Evolutionary conservation across 2,329 filamentous ascomycete species (phyloP), one percentile per base, ranked within the genome.

Genomic region (Diaporthe citri): DNA sequence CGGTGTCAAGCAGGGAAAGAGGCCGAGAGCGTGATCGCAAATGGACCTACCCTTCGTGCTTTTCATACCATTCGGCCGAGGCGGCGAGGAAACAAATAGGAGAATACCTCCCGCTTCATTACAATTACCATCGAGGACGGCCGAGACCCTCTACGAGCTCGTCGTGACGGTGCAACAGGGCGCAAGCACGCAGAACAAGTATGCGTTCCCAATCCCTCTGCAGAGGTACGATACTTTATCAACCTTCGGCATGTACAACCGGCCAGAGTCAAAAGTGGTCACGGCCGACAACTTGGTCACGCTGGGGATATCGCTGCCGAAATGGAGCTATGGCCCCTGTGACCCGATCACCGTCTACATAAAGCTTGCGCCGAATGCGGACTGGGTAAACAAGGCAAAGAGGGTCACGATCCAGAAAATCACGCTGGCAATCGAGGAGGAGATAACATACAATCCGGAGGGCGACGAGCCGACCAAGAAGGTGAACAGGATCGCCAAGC

Each of bases 221-320:
- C 92, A 95, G 78, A 90, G 97, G 82, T 99, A 98, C 86, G 97
- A 99, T 84, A 99, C 96, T 1, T 88, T 99, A 66, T 98, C 96
- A 56, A 98, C 97, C 1, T 99, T 99, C 86, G 97, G 97, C 84
- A 98, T 98, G 97, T 99, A 98, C 87, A 98, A 98, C 85, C 93
- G 95, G 72, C 96, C 96, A 22, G 96, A 98, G 84, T 94, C 93
- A 75, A 95, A 95, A 73, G 93, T 97, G 80, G 91, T 93, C 76
- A 94, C 95, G 43, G 92, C 94, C 70, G 97, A 98, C 85, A 97
- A 97, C 83, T 87, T 98, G 72, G 95, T 98, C 76, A 97, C 95
- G 12, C 87, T 98, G 72, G 95, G 94, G 60, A 97, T 98, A 79
- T 97, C 95, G 76, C 88, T 99, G 78, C 96, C 97, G 34, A 92